Base-by-base conservation (phyloP, 1,284 basidiomycete species). In the Boletus subluridellus region DNA sequence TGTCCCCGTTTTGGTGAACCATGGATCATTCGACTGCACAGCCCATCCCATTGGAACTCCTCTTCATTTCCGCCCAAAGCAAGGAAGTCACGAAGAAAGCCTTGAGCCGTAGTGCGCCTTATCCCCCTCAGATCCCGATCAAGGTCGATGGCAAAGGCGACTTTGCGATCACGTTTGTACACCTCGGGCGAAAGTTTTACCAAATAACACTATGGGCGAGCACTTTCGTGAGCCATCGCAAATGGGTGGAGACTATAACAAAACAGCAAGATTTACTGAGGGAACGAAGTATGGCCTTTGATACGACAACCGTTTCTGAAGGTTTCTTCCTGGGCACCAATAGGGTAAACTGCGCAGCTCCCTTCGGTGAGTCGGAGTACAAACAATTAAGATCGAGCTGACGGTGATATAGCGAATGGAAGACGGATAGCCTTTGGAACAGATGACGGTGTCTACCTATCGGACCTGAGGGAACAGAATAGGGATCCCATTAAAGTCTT, bases 41-140 rank as follows among this genome's bases (percentile, higher is more conserved):
- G 92, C 97, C 97, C 1, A 98, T 99, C 65, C 97, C 97, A 1
- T 83, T 99, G 45, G 97, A 99, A 70, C 82, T 99, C 1, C 84
- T 99, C 17, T 83, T 92, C 52, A 84, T 98, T 57, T 86, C 90
- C 2, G 86, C 90, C 1, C 70, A 68, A 69, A 70, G 26, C 73
- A 79, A 68, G 73, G 72, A 77, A 0, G 71, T 85, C 5, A 72
- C 77, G 21, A 81, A 80, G 63, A 77, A 76, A 57, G 72, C 71
- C n/a, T 81, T 81, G 63, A 83, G 76, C 63, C 90, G 84, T 66
- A 79, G 81, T 56, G 80, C 68, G 28, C 66, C 75, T n/a, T 66
- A 78, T 51, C 73, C 77, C 2, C 76, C 81, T 28, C 69, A 79
- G 28, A 74, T 82, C 49, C 72, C 75, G 21, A 67, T 78, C 45